Evolutionary conservation across 805 yeast genomes (phyloP).

Genomic region (Wickerhamiella azymoides): DNA sequence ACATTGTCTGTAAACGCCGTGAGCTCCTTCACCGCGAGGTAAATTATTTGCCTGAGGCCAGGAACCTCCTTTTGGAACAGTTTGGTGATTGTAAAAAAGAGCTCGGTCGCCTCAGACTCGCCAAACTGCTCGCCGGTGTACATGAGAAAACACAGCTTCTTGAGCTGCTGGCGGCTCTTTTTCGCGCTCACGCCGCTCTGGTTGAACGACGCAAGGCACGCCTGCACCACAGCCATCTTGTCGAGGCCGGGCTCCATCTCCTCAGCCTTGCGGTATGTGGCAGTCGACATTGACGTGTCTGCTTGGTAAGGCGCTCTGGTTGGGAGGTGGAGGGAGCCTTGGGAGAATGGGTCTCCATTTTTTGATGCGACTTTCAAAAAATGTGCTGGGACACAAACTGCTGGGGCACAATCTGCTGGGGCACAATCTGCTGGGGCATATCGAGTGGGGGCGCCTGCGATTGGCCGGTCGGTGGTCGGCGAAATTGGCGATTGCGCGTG

Average conservation of each 20-base stretch:
- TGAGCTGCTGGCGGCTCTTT: constrained; percentile 69
- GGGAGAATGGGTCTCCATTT: too few species aligned
- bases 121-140: constrained; percentile 83
- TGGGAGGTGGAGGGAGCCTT: too few species aligned
- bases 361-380: too few species aligned
- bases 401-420: too few species aligned
- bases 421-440: too few species aligned
- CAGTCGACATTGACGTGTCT: constrained; percentile 51
- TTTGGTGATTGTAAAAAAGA: constrained; percentile 88
- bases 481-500: too few species aligned
- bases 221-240: constrained; percentile 95
- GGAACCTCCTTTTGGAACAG: constrained; percentile 85
- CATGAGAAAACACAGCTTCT: constrained; percentile 68
- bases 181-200: constrained; percentile 80
- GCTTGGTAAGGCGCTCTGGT: not conserved
- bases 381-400: too few species aligned
- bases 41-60: constrained; percentile 79
- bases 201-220: constrained; percentile 84
- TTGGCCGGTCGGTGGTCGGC: too few species aligned
- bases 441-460: too few species aligned
- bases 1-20: constrained; percentile 76
- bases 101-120: constrained; percentile 73
- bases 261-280: constrained; percentile 71
- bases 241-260: constrained; percentile 70
- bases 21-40: constrained; percentile 85